Conservation (phyloP, 2,329 filamentous ascomycete species). For the Aspergillus uvarum region DNA sequence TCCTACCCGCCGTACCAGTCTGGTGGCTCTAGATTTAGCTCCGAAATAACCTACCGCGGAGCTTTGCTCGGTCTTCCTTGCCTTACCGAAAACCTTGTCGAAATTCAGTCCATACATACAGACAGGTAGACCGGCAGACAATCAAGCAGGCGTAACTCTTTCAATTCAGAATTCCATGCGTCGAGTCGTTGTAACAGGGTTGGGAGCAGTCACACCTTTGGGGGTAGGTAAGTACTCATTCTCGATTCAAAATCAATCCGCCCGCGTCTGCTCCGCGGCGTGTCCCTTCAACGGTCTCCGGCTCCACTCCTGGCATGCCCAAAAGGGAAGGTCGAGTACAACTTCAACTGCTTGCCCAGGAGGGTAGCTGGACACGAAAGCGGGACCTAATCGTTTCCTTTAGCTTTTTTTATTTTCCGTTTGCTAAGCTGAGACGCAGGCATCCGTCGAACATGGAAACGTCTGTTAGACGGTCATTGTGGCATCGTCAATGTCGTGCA, state of each 20-base stretch:
- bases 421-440: conserved; percentile 46
- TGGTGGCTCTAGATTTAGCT: no score
- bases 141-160: neutral
- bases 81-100: no score
- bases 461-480: conserved; percentile 74
- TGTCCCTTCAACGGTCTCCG: conserved; percentile 20
- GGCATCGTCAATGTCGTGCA: conserved; percentile 73
- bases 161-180: conserved; percentile 38
- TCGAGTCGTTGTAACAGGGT: conserved; percentile 79
- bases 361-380: conserved; percentile 18
- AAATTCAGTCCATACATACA: neutral
- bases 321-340: conserved; percentile 33
- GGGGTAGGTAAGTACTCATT: conserved; percentile 64
- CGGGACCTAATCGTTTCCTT: neutral
- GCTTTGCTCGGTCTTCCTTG: no score
- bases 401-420: neutral
- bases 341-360: conserved; percentile 22
- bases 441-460: conserved; percentile 73
- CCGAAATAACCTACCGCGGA: no score
- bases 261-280: conserved; percentile 5
- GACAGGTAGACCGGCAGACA: neutral
- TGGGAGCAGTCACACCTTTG: conserved; percentile 79
- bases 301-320: conserved; percentile 29
- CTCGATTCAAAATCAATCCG: neutral
- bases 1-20: no score